Evolutionary conservation across 2,329 filamentous ascomycete species (phyloP), one percentile per base, ranked within the genome.

Genomic region (Mycogone perniciosa): DNA sequence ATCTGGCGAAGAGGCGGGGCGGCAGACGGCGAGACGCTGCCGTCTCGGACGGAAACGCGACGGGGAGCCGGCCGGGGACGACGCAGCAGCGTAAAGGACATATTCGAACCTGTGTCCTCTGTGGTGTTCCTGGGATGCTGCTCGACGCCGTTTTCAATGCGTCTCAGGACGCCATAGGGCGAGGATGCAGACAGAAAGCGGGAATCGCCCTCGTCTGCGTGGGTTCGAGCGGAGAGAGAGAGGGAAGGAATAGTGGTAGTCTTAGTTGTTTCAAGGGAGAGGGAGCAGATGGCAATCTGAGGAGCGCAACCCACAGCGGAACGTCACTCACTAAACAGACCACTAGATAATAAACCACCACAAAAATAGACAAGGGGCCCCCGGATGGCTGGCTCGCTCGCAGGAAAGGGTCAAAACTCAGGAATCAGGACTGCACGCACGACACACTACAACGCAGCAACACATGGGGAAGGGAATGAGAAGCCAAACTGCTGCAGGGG

Each of bases 81-180:
- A 53, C 62, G 66, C 51, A 69, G 59, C 48, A 67, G 59, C 55
- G 68, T 69, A 54, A 65, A 63, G 60, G 70, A 67, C 68, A 71
- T 70, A 54, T 57, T 60, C 33, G 34, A 33, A 39, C 33, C 29
- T 10, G 44, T 31, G 45, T 40, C 34, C 45, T 33, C 27, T 47
- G 20, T 29, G 31, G 34, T 30, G n/a, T 33, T 26, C 8, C 37
- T 9, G 46, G 31, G 38, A n/a, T 42, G 46, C 51, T 42, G 51
- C 48, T 53, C 44, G 39, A 43, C 39, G 9, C 51, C 48, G 47
- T 49, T 46, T 34, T 43, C 45, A 48, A 42, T 38, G 46, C 34
- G 38, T 37, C 6, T 54, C 29, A 43, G 35, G 29, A 37, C 52
- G 52, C 52, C 52, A 54, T 54, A 35, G 33, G 52, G 48, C 11